A percentile compares a stretch with the other conserved stretches of the same genome.
phyloP scores from a whole-genome alignment of 495 filamentous ascomycete species.

The Podospora tetraspora region DNA sequence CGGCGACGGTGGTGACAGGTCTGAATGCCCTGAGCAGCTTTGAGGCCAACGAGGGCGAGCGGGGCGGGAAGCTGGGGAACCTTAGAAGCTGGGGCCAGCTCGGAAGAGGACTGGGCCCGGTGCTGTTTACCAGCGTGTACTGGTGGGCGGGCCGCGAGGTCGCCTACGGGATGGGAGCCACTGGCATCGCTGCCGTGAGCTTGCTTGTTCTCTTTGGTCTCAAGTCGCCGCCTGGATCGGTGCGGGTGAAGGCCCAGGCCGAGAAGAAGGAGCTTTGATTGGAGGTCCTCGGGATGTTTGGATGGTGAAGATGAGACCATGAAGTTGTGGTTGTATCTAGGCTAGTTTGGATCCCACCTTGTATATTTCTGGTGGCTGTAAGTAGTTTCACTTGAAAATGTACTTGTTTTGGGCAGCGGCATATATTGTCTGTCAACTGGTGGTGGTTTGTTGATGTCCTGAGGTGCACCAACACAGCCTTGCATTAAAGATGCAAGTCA shows the following conservation, averaged over 20 bases:
- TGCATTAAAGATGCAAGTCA: neutral
- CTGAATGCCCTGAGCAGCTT: constrained; percentile 88
- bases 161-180: constrained; percentile 75
- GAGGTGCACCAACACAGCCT: neutral
- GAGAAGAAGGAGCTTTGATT: constrained; percentile 38
- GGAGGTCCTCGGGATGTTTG: neutral
- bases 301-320: neutral
- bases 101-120: constrained; percentile 76
- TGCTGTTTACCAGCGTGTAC: constrained; percentile 93
- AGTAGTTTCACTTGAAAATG: neutral
- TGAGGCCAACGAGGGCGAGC: constrained; percentile 71
- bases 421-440: neutral
- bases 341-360: neutral
- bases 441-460: neutral
- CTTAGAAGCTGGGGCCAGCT: constrained; percentile 80
- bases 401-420: neutral
- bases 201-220: constrained; percentile 65
- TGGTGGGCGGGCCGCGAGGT: constrained; percentile 94
- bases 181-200: constrained; percentile 70
- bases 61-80: constrained; percentile 79
- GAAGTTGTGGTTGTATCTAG: neutral
- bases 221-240: constrained; percentile 43
- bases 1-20: constrained; percentile 88
- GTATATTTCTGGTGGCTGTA: neutral
- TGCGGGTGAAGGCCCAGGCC: constrained; percentile 19